Conservation (phyloP, 768 basidiomycete species). For the Mycena capillaripes region DNA sequence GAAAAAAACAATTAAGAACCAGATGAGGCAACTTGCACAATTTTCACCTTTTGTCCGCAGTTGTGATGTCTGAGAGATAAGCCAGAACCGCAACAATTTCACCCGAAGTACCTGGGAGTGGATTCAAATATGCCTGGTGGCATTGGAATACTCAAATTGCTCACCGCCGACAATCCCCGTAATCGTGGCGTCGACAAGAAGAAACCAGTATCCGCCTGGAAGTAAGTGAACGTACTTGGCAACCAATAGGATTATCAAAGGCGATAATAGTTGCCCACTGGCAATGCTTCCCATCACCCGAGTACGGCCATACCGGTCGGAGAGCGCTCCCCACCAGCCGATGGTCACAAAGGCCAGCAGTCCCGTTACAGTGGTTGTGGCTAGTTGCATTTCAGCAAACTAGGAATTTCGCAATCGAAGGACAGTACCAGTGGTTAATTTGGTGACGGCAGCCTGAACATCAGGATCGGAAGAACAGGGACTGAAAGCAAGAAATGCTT, state of each 20-base stretch:
- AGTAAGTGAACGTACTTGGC: conserved; percentile 67
- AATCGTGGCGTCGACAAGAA: conserved; percentile 73
- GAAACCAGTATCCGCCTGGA: conserved; percentile 88
- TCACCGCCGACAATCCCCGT: conserved; percentile 83
- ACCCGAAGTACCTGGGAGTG: conserved; percentile 62
- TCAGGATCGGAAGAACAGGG: conserved; percentile 76
- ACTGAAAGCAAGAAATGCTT: not conserved
- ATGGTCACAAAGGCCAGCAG: conserved; percentile 16
- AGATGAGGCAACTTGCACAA: not conserved
- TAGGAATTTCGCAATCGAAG: not conserved
- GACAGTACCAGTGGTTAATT: conserved; percentile 69
- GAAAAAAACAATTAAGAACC: conserved; percentile 12
- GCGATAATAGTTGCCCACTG: conserved; percentile 71
- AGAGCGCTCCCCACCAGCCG: conserved; percentile 56
- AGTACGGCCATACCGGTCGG: conserved; percentile 84
- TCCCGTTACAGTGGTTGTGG: conserved; percentile 20
- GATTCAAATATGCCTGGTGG: conserved; percentile 33
- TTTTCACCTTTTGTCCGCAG: conserved; percentile 65
- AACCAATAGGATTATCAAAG: conserved; percentile 78
- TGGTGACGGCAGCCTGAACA: conserved; percentile 78
- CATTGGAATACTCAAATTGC: conserved; percentile 36
- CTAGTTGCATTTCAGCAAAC: not conserved
- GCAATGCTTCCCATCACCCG: conserved; percentile 72
- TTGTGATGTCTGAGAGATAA: conserved; percentile 79
- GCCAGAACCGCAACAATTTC: conserved; percentile 69